Evolutionary conservation across 1,139 yeast species (phyloP).

Genomic region (Taphrina communis): DNA sequence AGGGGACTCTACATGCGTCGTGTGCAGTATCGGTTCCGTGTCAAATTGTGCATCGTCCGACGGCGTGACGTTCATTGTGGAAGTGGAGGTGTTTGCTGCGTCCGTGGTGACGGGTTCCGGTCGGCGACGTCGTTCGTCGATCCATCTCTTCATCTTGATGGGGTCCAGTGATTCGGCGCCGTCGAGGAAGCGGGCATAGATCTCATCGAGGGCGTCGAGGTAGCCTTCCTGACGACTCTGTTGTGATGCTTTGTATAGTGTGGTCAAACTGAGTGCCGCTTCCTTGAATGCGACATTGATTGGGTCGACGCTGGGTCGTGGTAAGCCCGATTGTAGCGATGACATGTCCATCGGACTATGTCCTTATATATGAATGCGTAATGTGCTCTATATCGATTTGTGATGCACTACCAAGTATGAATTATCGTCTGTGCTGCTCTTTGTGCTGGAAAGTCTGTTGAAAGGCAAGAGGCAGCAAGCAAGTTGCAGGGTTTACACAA

Average conservation of each 20-base stretch:
- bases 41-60: background rate
- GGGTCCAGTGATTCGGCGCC: constrained; percentile 6
- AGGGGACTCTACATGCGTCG: background rate
- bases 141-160: constrained; percentile 20
- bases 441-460: too few species aligned
- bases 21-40: constrained; percentile 3
- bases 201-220: constrained; percentile 46
- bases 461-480: too few species aligned
- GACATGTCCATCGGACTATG: constrained; percentile 33
- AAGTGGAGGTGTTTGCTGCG: background rate
- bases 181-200: constrained; percentile 17
- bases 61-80: background rate
- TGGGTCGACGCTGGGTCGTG: constrained; percentile 25
- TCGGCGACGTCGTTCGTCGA: constrained; percentile 24
- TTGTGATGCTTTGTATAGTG: constrained; percentile 40
- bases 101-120: background rate
- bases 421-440: too few species aligned
- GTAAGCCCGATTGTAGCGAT: constrained; percentile 25
- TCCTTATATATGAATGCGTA: too few species aligned
- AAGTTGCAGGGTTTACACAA: background rate
- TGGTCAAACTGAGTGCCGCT: constrained; percentile 42
- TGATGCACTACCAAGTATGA: too few species aligned
- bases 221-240: constrained; percentile 41
- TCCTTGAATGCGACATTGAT: constrained; percentile 32
- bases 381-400: too few species aligned